Percentiles rank a stretch among this genome's conserved stretches.
Evolutionary conservation across 352 stramenopile species (phyloP).

Genomic region (Phytopythium litorale): DNA sequence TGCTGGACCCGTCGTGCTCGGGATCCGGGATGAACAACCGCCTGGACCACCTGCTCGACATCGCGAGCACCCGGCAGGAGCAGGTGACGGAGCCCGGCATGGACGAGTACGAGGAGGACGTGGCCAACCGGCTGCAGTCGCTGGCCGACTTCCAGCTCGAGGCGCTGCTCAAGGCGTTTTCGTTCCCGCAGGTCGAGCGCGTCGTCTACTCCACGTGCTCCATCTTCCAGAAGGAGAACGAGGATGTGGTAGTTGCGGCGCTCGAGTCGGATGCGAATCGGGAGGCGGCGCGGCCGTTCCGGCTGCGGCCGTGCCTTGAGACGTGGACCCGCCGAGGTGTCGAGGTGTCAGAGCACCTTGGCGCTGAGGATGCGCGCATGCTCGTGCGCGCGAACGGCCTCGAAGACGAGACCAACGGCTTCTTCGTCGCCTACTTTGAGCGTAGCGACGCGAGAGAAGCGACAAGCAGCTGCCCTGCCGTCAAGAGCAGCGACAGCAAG

Average conservation of each 20-base stretch:
- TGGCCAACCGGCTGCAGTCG: constrained; percentile 78
- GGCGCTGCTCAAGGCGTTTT: constrained; percentile 92
- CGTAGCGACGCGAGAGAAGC: constrained; percentile 17
- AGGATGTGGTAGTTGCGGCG: constrained; percentile 90
- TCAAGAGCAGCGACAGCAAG: constrained; percentile 2
- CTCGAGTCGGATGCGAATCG: constrained; percentile 63
- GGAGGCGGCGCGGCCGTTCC: constrained; percentile 46
- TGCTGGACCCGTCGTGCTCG: constrained; percentile 96
- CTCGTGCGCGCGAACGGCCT: constrained; percentile 91
- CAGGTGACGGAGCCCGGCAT: constrained; percentile 32
- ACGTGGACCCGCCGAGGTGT: constrained; percentile 77
- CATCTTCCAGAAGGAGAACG: constrained; percentile 95
- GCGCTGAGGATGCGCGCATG: constrained; percentile 53
- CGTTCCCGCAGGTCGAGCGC: constrained; percentile 90
- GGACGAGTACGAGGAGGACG: constrained; percentile 48
- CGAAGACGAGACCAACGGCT: constrained; percentile 95
- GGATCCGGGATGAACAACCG: constrained; percentile 95
- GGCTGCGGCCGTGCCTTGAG: constrained; percentile 57
- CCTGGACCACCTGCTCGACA: constrained; percentile 89
- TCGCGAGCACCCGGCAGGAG: constrained; percentile 54
- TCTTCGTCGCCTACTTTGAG: constrained; percentile 97
- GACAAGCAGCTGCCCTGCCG: not conserved
- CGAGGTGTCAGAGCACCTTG: constrained; percentile 43
- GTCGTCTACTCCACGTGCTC: constrained; percentile 98
- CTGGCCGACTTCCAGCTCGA: constrained; percentile 95